These are phyloP conservation scores for Danielia reshetovae DNA, from an alignment of 805 yeast species.

Conservation along the genomic window DNA sequence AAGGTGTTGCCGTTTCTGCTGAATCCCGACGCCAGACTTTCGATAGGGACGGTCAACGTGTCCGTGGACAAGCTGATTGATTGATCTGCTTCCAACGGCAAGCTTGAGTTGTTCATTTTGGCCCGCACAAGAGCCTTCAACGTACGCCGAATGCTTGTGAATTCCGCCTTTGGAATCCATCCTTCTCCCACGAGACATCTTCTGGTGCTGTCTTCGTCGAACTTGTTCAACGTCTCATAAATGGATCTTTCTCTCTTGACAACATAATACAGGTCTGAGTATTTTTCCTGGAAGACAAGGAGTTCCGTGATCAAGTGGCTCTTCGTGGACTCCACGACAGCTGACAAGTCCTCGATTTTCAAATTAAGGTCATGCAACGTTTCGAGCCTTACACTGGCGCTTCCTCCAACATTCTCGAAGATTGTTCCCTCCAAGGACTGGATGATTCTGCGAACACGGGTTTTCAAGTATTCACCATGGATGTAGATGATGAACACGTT, in stretches of 20 bases:
- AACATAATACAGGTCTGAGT: constrained; percentile 27
- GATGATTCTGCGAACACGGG: constrained; percentile 33
- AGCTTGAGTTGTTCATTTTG: constrained; percentile 13
- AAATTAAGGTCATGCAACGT: constrained; percentile 29
- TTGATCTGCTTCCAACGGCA: constrained; percentile 4
- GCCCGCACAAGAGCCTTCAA: constrained; percentile 44
- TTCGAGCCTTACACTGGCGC: constrained; percentile 20
- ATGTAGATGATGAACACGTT: constrained; percentile 36
- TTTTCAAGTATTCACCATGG: constrained; percentile 36
- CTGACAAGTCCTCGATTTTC: constrained; percentile 28
- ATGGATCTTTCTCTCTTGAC: constrained; percentile 55
- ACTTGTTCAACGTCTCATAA: constrained; percentile 56
- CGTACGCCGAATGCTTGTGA: constrained; percentile 29
- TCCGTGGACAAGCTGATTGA: constrained; percentile 14
- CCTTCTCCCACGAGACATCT: constrained; percentile 70
- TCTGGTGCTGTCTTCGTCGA: constrained; percentile 65
- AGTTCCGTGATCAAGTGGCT: constrained; percentile 37
- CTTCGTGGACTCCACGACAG: constrained; percentile 31
- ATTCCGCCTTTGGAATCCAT: constrained; percentile 63
- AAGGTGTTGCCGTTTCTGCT: constrained; percentile 10
- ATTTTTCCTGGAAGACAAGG: constrained; percentile 31
- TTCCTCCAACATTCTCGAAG: constrained; percentile 35
- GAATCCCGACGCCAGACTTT: not conserved
- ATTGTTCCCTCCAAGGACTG: constrained; percentile 37
- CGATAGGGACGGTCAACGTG: constrained; percentile 14